phyloP scores from a whole-genome alignment of 805 yeast species.

The Candida pseudofarinosa region DNA sequence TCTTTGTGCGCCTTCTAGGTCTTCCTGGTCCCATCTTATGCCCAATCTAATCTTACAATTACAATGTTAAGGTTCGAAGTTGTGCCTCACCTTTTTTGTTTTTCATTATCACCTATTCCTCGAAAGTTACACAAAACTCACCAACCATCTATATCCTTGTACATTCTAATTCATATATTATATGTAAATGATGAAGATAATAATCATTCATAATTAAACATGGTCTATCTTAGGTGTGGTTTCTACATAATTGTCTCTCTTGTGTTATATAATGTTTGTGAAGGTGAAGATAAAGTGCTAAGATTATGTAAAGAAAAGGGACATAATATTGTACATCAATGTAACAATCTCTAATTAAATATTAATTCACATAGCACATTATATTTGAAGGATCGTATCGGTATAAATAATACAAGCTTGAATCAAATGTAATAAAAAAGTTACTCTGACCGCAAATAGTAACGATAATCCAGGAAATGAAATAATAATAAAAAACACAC shows the following conservation, averaged over 20 bases:
- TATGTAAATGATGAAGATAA: too few relatives aligned
- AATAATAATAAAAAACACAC: neutral
- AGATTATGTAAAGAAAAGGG: neutral
- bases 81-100: neutral
- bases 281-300: too few relatives aligned
- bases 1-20: constrained; percentile 24
- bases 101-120: neutral
- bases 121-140: neutral
- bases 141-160: constrained; percentile 1
- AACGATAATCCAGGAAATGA: neutral
- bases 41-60: neutral
- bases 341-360: neutral
- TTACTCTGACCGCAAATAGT: neutral
- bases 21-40: constrained; percentile 21
- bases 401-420: constrained; percentile 1
- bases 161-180: neutral
- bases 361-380: neutral
- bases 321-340: neutral
- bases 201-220: too few relatives aligned
- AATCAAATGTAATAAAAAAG: neutral
- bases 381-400: neutral
- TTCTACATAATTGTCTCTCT: too few relatives aligned
- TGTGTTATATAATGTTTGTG: too few relatives aligned
- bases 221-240: too few relatives aligned
- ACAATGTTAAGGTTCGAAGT: neutral